These are phyloP conservation scores for Saccharomycopsis vini DNA, from an alignment of 805 yeast species.

Conservation along the genomic window DNA sequence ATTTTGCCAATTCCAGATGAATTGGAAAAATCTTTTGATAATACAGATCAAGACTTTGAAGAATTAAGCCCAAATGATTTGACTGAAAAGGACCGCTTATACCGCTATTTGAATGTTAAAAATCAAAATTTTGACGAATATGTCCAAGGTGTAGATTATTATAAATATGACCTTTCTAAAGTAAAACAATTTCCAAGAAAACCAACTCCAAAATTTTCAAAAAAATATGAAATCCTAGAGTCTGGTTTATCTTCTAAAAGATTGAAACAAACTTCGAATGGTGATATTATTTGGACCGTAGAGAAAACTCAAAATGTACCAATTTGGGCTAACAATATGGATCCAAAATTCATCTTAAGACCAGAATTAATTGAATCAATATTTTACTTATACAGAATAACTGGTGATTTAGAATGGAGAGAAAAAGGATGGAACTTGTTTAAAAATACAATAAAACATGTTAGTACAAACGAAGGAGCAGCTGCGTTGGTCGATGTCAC, in stretches of 20 bases:
- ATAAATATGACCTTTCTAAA: background rate
- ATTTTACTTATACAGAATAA: constrained; percentile 48
- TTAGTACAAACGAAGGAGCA: constrained; percentile 24
- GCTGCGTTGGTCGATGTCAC: constrained; percentile 35
- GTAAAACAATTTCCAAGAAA: constrained; percentile 11
- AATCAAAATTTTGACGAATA: constrained; percentile 10
- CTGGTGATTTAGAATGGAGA: constrained; percentile 52
- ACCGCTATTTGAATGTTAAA: constrained; percentile 8
- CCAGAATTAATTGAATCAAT: constrained; percentile 58
- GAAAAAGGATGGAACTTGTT: constrained; percentile 45
- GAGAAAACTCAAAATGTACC: constrained; percentile 19
- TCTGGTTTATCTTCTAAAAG: constrained; percentile 5
- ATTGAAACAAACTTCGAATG: constrained; percentile 1
- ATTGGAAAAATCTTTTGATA: constrained; percentile 1
- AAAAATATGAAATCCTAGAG: background rate
- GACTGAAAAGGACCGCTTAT: background rate
- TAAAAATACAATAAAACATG: constrained; percentile 27
- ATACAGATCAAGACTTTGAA: background rate
- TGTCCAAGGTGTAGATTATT: background rate
- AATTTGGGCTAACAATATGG: constrained; percentile 27
- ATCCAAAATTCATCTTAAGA: constrained; percentile 37
- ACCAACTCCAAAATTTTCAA: constrained; percentile 5
- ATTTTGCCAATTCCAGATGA: background rate
- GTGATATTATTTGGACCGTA: constrained; percentile 12
- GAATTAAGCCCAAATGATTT: background rate